Evolutionary conservation across 345 rosid genomes (phyloP), one percentile per base, ranked within the genome.

Genomic region (Rhizophora apiculata): DNA sequence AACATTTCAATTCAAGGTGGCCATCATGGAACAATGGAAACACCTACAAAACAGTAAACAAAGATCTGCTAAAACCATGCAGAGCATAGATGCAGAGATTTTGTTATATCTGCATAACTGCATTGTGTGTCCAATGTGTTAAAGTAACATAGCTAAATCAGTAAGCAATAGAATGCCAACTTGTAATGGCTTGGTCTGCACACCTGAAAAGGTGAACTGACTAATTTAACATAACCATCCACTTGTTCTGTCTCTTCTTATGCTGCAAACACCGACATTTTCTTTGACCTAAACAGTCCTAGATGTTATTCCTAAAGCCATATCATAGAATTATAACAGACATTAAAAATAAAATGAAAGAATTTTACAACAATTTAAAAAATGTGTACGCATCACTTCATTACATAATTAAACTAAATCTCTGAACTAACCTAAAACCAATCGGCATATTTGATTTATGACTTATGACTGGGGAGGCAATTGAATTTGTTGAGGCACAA

Each of bases 371-470:
- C 46, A 22, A 68, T 26, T 37, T 8, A 68, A 6, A 26, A 68
- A 68, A 15, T 57, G 24, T 22, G 24, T 37, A 15, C 57, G 37
- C 55, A 56, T 66, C 30, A 54, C 5, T 51, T 65, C 46, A 65
- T 7, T 11, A 31, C 39, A 13, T 24, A 55, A 57, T 54, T 34
- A 0, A 55, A 34, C 16, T 54, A 55, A 54, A 31, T 32, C 22
- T 20, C 15, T 32, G 2, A 54, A 11, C 4, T n/a, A 53, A 24
- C n/a, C 53, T 20, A 54, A 22, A 31, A 7, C 5, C 18, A 67
- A 55, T 2, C 24, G 22, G 18, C 22, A 67, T 55, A 43, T 43
- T 48, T 34, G 43, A 53, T 32, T 20, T 34, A 34, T 31, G 18
- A 4, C 34, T 20, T 34, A 34, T 31, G 18, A 4, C 34, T 7